phyloP scores from a whole-genome alignment of 2,329 filamentous ascomycete genomes.

The Phaeophleospora eucalypticola region DNA sequence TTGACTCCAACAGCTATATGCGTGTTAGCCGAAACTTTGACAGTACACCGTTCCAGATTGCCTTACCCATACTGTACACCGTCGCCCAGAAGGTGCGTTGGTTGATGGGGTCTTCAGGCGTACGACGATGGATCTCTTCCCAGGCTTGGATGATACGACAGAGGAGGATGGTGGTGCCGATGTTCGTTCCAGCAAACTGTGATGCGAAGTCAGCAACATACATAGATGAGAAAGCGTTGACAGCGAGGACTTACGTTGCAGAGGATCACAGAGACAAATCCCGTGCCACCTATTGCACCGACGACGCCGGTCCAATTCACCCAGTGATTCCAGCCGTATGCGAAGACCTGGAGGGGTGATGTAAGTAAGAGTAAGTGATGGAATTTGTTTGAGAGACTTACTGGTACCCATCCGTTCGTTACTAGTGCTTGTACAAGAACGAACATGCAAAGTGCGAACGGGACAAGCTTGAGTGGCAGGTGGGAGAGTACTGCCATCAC shows the following conservation, averaged over 20 bases:
- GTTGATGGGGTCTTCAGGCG: conserved; percentile 48
- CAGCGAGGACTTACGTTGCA: conserved; percentile 60
- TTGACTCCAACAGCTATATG: conserved; percentile 71
- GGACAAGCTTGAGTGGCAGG: conserved; percentile 63
- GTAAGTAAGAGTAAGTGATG: too few relatives aligned
- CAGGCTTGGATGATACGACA: conserved; percentile 67
- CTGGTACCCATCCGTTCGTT: conserved; percentile 68
- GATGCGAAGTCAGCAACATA: conserved; percentile 13
- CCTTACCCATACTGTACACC: conserved; percentile 70
- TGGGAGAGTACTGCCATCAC: conserved; percentile 61
- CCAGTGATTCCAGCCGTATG: conserved; percentile 70
- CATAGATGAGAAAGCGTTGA: background rate
- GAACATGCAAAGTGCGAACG: conserved; percentile 72
- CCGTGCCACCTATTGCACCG: conserved; percentile 68
- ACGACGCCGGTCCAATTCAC: conserved; percentile 64
- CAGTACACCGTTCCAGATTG: too few relatives aligned
- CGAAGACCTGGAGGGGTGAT: conserved; percentile 62
- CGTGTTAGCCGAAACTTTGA: too few relatives aligned
- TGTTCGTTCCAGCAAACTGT: conserved; percentile 73
- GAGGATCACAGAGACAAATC: conserved; percentile 64
- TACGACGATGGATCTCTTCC: conserved; percentile 53
- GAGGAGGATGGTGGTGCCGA: conserved; percentile 69
- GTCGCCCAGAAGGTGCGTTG: conserved; percentile 69
- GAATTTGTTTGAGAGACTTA: too few relatives aligned
- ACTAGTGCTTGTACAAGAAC: conserved; percentile 68